Percentiles rank a stretch among this genome's conserved stretches.
phyloP scores from a whole-genome alignment of 495 filamentous ascomycete genomes.

The Daldinia vernicosa region DNA sequence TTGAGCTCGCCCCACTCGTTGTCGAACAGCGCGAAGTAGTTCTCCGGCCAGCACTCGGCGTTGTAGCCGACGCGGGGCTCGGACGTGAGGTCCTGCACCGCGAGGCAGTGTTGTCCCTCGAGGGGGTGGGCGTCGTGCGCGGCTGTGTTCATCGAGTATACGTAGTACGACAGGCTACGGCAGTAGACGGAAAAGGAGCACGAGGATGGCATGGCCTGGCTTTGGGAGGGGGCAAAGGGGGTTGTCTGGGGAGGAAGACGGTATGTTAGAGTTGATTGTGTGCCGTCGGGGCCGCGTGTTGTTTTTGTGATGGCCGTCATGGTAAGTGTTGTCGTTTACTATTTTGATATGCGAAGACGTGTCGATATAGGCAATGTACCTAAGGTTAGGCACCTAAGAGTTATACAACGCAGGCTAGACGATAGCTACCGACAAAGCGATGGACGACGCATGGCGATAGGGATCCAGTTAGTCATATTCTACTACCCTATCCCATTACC shows the following conservation, averaged over 20 bases:
- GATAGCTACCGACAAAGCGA: background rate
- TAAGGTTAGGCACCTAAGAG: background rate
- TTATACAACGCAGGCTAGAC: background rate
- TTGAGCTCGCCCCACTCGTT: conserved; percentile 28
- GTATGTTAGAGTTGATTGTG: conserved; percentile 3
- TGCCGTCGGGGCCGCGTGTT: conserved; percentile 18
- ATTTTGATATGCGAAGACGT: too few species aligned
- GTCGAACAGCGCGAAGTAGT: conserved; percentile 35
- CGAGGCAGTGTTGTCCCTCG: conserved; percentile 18
- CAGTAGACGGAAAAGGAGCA: conserved; percentile 31
- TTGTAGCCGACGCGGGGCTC: conserved; percentile 12
- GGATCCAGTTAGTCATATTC: background rate
- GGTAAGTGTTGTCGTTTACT: background rate
- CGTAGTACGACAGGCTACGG: conserved; percentile 17
- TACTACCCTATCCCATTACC: background rate
- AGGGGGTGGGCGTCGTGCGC: conserved; percentile 20
- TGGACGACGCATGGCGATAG: background rate
- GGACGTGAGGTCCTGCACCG: conserved; percentile 5
- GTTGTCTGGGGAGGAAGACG: conserved; percentile 18
- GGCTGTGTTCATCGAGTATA: conserved; percentile 11
- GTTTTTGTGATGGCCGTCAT: conserved; percentile 30
- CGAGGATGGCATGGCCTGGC: conserved; percentile 1
- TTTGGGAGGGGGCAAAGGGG: conserved; percentile 18
- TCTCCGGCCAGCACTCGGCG: conserved; percentile 21
- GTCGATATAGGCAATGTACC: too few species aligned